Base-by-base conservation (phyloP, 2,329 filamentous ascomycete species). In the Coniella lustricola region DNA sequence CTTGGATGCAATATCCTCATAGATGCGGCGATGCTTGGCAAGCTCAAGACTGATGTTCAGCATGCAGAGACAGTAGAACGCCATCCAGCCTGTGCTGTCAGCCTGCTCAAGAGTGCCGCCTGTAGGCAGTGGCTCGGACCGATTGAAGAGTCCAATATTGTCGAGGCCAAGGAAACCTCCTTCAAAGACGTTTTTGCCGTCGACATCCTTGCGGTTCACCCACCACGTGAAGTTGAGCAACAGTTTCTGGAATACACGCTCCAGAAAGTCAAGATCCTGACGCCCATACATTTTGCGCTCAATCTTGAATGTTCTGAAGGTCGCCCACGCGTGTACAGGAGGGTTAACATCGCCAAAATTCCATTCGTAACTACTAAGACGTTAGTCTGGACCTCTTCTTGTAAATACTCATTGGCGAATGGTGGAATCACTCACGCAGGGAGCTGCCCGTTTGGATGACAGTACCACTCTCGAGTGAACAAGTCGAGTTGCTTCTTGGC, bases 21-120 rank as follows among this genome's bases (percentile, higher is more conserved):
- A 97, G 49, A 85, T 95, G 35, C 90, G 84, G 39, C 93, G 84
- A 65, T 96, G 89, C 71, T 97, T 97, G 51, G 91, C 90, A 57
- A 97, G 76, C 69, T 97, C 93, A 12, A 97, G 77, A 13, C 90
- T 84, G 61, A 97, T 97, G 69, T 97, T 97, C 61, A 97, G 76
- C 91, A 97, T 97, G 70, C 83, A 90, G 54, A 97, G 71, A 61
- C 86, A 95, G 72, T 95, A 97, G 67, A 97, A 97, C 9, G 88
- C 91, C 91, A 97, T 97, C 91, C 91, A 97, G 29, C 91, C 91
- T 9, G 91, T 97, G 64, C 90, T 95, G 73, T 97, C 91, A 16
- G 93, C 93, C 70, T 97, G 91, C 67, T 97, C 91, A 8, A 97
- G 79, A 2, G 90, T 84, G 67, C 93, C 91, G 29, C 91, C 91